Evolutionary conservation across 768 basidiomycete species (phyloP).

Genomic region (Pulveroboletus ravenelii): DNA sequence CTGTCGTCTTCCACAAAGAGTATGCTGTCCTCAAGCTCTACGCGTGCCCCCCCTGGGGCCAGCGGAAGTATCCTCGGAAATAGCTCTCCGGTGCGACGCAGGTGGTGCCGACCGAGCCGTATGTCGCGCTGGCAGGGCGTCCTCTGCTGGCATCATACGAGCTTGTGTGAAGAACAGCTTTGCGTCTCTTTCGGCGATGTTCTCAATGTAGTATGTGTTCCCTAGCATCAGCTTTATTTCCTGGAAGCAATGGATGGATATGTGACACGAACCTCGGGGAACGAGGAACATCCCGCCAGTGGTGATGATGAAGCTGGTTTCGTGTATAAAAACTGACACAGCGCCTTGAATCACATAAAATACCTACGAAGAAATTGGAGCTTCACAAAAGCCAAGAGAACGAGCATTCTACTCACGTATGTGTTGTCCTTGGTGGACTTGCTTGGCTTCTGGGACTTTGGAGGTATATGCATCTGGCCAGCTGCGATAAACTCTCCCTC

Average conservation of each 20-base stretch:
- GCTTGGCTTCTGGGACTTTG: constrained; percentile 73
- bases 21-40: constrained; percentile 10
- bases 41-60: constrained; percentile 12
- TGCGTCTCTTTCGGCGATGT: constrained; percentile 75
- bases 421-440: constrained; percentile 93
- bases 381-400: neutral
- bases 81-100: constrained; percentile 23
- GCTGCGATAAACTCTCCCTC: constrained; percentile 91
- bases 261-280: constrained; percentile 63
- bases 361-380: constrained; percentile 37
- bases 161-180: constrained; percentile 92
- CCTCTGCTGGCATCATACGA: constrained; percentile 41
- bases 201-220: constrained; percentile 87
- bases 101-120: constrained; percentile 29
- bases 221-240: constrained; percentile 40
- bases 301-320: constrained; percentile 70
- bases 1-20: neutral
- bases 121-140: constrained; percentile 21
- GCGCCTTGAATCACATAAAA: constrained; percentile 87
- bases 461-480: constrained; percentile 80
- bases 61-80: constrained; percentile 21
- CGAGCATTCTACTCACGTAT: constrained; percentile 53
- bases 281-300: constrained; percentile 87
- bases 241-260: neutral
- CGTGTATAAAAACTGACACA: constrained; percentile 79